These are phyloP conservation scores for Kwoniella heveanensis DNA, from an alignment of 768 basidiomycete genomes.

Conservation along the genomic window DNA sequence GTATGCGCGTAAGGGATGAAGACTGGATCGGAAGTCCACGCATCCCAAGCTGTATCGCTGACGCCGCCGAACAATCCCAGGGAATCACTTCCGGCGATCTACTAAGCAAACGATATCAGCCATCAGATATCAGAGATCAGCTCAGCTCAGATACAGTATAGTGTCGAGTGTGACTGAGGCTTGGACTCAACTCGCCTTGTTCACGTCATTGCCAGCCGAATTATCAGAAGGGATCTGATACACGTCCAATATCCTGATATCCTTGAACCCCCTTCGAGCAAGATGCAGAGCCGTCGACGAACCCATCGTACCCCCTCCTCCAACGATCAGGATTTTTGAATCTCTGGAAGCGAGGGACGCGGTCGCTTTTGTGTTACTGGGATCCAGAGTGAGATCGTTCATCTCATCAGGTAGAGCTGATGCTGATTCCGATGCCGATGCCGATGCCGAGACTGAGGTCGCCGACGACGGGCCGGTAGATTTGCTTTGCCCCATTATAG, in stretches of 20 bases:
- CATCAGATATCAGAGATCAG: not conserved
- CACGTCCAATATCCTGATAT: conserved; percentile 47
- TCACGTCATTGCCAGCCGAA: conserved; percentile 51
- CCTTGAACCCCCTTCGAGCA: conserved; percentile 44
- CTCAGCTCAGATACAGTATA: too few species aligned
- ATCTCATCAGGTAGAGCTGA: not conserved
- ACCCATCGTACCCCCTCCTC: conserved; percentile 54
- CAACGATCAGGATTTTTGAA: conserved; percentile 39
- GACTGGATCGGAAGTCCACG: conserved; percentile 46
- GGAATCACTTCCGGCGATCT: not conserved
- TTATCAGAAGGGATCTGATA: conserved; percentile 42
- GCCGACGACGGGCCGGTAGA: too few species aligned
- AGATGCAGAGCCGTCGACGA: conserved; percentile 54
- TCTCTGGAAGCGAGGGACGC: conserved; percentile 13
- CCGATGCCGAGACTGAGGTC: too few species aligned
- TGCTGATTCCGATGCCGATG: too few species aligned
- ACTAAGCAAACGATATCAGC: too few species aligned
- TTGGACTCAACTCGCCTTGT: conserved; percentile 53
- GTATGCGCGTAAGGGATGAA: conserved; percentile 45
- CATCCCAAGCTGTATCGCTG: conserved; percentile 40
- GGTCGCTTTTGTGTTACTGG: not conserved
- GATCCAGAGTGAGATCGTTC: not conserved
- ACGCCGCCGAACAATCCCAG: conserved; percentile 17
- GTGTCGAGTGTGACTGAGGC: too few species aligned
- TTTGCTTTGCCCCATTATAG: conserved; percentile 1